Evolutionary conservation across 2,329 filamentous ascomycete genomes (phyloP), one percentile per base, ranked within the genome.

Genomic region (Chalaropsis ovoidea): DNA sequence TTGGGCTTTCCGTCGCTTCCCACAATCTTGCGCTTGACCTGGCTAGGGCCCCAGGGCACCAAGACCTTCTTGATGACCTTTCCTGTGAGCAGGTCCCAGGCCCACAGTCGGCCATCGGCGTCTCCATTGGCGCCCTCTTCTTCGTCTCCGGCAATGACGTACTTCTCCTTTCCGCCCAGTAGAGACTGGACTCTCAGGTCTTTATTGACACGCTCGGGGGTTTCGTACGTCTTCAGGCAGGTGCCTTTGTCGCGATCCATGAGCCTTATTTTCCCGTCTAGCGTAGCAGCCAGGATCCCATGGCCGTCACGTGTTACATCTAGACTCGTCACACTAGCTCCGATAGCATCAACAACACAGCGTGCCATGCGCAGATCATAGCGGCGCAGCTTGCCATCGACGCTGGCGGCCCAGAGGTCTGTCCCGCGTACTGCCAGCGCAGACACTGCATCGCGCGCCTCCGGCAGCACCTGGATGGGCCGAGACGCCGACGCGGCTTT

Each of bases 281-380:
- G 77, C 56, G 82, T 85, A 15, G 87, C 86, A 2, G 90, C 87
- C 39, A 97, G 77, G 69, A 93, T 73, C 0, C 88, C 86, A 69
- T 87, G 86, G 0, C 85, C 89, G 71, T 93, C 89, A 63, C 81
- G 81, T 1, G 88, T 88, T 62, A 89, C 77, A 52, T 77, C 77
- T 65, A 96, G 73, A 74, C 86, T 91, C 7, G 90, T 95, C n/a
- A 96, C 88, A 67, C 79, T 79, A 1, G 78, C 81, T 64, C 83
- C 83, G 63, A 94, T 77, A 0, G 90, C 84, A 75, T 95, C 90
- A 1, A 83, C 84, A 3, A 84, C 82, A 61, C 86, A 80, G 63
- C 78, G 79, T 0, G 92, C 92, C 80, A 84, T 88, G 65, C 90
- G 81, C 49, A 95, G 76, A 76, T 97, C 93, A 76, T 97, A 96